Percentiles rank a stretch among this genome's conserved stretches.
Evolutionary conservation across 257 asterid genomes (phyloP).

Genomic region (Misopates orontium): DNA sequence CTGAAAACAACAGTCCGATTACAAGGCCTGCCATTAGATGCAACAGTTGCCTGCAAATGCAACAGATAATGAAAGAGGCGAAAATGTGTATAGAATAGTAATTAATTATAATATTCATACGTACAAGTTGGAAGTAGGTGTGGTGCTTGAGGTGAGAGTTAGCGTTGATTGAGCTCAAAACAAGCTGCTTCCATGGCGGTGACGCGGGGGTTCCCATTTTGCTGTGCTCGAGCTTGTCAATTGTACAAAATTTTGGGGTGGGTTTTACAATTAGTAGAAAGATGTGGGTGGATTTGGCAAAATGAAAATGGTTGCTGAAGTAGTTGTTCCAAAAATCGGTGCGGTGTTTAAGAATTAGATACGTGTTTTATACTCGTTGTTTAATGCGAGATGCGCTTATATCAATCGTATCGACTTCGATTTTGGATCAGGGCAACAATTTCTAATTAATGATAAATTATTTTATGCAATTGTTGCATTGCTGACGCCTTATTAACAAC

Average conservation of each 20-base stretch:
- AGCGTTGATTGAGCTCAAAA: conserved; percentile 63
- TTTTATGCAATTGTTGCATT: too few species aligned
- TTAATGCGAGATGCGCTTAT: too few species aligned
- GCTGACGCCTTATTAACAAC: too few species aligned
- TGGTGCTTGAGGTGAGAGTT: conserved; percentile 79
- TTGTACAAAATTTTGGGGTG: neutral
- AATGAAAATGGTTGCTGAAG: too few species aligned
- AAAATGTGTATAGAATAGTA: neutral
- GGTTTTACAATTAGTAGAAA: too few species aligned
- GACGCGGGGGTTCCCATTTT: conserved; percentile 51
- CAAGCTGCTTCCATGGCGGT: conserved; percentile 90
- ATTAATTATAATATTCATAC: neutral
- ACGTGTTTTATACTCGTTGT: too few species aligned
- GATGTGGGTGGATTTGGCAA: too few species aligned
- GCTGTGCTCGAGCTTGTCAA: conserved; percentile 6
- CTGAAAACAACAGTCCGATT: conserved; percentile 99
- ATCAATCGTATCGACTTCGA: too few species aligned
- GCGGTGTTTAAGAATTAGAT: too few species aligned
- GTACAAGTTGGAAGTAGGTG: conserved; percentile 79
- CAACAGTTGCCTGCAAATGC: conserved; percentile 68
- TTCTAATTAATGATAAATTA: too few species aligned
- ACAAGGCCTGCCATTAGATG: conserved; percentile 64
- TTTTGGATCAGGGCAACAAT: too few species aligned
- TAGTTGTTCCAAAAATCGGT: too few species aligned
- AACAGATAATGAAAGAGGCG: neutral